phyloP scores from a whole-genome alignment of 129 eudicot species.

The Chrysanthemum makinoi region DNA sequence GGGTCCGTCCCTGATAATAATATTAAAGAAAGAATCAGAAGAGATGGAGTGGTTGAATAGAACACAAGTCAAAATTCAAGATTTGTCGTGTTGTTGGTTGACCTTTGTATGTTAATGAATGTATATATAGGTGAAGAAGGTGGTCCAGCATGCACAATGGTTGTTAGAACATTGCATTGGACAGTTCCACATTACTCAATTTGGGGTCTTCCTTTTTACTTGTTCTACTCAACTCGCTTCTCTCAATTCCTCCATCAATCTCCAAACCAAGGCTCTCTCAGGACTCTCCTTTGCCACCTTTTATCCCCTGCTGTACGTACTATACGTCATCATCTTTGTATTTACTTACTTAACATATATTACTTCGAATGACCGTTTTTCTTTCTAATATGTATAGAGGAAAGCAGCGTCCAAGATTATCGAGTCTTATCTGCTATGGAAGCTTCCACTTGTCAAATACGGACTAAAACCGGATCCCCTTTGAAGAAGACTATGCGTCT shows the following conservation, averaged over 20 bases:
- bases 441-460: conserved; percentile 78
- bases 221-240: conserved; percentile 85
- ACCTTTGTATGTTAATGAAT: background rate
- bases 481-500: conserved; percentile 92
- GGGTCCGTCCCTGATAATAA: no score
- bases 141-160: conserved; percentile 70
- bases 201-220: conserved; percentile 95
- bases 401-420: conserved; percentile 57
- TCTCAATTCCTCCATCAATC: conserved; percentile 85
- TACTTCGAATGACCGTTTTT: background rate
- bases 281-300: conserved; percentile 49
- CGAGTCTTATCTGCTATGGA: conserved; percentile 77
- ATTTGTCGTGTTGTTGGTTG: no score
- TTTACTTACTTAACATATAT: no score
- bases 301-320: conserved; percentile 79
- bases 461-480: conserved; percentile 85
- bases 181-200: conserved; percentile 90
- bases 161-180: conserved; percentile 91
- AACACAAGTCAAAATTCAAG: no score
- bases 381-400: no score
- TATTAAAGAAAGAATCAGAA: no score
- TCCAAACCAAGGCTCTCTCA: conserved; percentile 78
- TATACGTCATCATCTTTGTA: no score
- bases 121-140: conserved; percentile 61
- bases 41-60: no score